Percentiles rank a stretch among this genome's conserved stretches.
These are phyloP conservation scores for Malus domestica DNA, from an alignment of 306 rosid genomes.

Conservation along the genomic window ASM211411v1 NC_041791.1:5681501-5682000, in stretches of 20 bases:
- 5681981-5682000: too few relatives aligned
- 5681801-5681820: too few relatives aligned
- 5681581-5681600: slow-evolving; percentile 66
- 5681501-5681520: too few relatives aligned
- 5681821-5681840: too few relatives aligned
- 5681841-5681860: too few relatives aligned
- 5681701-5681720: slow-evolving; percentile 71
- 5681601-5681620: slow-evolving; percentile 36
- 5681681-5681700: slow-evolving; percentile 47
- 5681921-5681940: not conserved
- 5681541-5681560: not conserved
- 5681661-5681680: slow-evolving; percentile 81
- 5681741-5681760: too few relatives aligned
- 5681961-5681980: too few relatives aligned
- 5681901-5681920: slow-evolving; percentile 22
- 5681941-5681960: too few relatives aligned
- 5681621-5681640: slow-evolving; percentile 50
- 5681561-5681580: slow-evolving; percentile 1
- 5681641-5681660: slow-evolving; percentile 83
- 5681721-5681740: slow-evolving; percentile 55
- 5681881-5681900: too few relatives aligned
- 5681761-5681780: too few relatives aligned
- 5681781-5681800: too few relatives aligned
- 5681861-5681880: too few relatives aligned
- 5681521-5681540: not conserved